These are phyloP conservation scores for Huntiella omanensis DNA, from an alignment of 2,329 filamentous ascomycete species.

Conservation along the genomic window DNA sequence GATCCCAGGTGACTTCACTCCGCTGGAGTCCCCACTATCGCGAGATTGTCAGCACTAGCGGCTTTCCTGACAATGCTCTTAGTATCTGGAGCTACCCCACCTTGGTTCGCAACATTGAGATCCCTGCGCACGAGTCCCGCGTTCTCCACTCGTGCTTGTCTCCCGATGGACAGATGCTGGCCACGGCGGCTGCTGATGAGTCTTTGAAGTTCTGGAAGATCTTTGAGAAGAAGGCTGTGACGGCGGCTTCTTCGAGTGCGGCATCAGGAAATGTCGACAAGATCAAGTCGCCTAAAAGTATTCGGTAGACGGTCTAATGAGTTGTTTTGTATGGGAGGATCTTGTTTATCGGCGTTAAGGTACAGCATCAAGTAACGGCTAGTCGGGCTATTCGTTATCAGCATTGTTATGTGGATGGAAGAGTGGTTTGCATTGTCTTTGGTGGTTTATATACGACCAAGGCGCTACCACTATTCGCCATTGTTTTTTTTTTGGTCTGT, in stretches of 20 bases:
- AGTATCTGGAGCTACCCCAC: conserved; percentile 99
- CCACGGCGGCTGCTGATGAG: conserved; percentile 89
- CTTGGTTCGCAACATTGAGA: conserved; percentile 91
- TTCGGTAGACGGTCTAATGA: conserved; percentile 37
- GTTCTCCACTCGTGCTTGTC: conserved; percentile 94
- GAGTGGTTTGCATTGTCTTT: too few relatives aligned
- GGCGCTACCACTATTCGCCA: too few relatives aligned
- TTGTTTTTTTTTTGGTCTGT: neutral
- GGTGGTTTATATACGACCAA: too few relatives aligned
- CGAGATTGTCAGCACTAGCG: conserved; percentile 92
- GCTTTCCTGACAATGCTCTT: conserved; percentile 97
- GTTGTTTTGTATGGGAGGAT: neutral
- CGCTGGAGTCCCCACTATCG: conserved; percentile 95
- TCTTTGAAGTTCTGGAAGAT: conserved; percentile 99
- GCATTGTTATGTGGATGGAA: too few relatives aligned
- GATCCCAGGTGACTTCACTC: conserved; percentile 88
- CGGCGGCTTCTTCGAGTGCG: conserved; percentile 44
- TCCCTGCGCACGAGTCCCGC: conserved; percentile 89
- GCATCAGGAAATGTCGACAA: conserved; percentile 64
- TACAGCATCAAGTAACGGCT: neutral
- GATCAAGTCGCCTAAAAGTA: conserved; percentile 79
- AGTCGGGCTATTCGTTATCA: too few relatives aligned
- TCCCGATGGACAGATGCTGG: conserved; percentile 94
- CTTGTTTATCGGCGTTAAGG: neutral
- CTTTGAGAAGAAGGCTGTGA: conserved; percentile 92